A percentile compares a stretch with the other conserved stretches of the same genome.
phyloP scores from a whole-genome alignment of 106 monocot genomes.

The Allium cepa region DNA sequence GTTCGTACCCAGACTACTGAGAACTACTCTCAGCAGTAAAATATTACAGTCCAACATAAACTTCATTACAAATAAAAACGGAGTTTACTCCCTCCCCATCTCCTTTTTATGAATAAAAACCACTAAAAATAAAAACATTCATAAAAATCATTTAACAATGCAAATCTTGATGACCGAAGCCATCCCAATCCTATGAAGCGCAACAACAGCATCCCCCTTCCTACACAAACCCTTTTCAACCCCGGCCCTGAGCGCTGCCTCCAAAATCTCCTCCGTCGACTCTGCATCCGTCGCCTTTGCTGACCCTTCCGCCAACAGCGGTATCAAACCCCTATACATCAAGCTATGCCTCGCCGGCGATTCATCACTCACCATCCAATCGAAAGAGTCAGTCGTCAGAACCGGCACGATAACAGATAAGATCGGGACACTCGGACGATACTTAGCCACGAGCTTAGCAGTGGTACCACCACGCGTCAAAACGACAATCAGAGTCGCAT shows the following conservation, averaged over 20 bases:
- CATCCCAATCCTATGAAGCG: slow-evolving; percentile 40
- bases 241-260: slow-evolving; percentile 26
- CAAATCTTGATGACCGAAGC: slow-evolving; percentile 52
- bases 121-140: too few relatives aligned
- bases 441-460: slow-evolving; percentile 49
- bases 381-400: slow-evolving; percentile 33
- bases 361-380: slow-evolving; percentile 42
- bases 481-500: slow-evolving; percentile 31
- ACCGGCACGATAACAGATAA: slow-evolving; percentile 49
- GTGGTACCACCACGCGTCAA: slow-evolving; percentile 43
- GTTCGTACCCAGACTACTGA: too few relatives aligned
- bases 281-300: slow-evolving; percentile 41
- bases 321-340: slow-evolving; percentile 38
- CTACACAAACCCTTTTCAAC: slow-evolving; percentile 27
- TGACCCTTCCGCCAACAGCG: slow-evolving; percentile 36
- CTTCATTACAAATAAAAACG: too few relatives aligned
- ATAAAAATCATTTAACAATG: slow-evolving; percentile 24
- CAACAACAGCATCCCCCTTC: slow-evolving; percentile 32
- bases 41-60: too few relatives aligned
- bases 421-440: slow-evolving; percentile 38
- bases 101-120: too few relatives aligned
- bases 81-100: too few relatives aligned
- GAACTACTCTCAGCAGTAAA: too few relatives aligned
- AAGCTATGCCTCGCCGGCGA: slow-evolving; percentile 44
- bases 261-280: slow-evolving; percentile 42